phyloP scores from a whole-genome alignment of 805 yeast genomes.

The Schwanniomyces yamadae region DNA sequence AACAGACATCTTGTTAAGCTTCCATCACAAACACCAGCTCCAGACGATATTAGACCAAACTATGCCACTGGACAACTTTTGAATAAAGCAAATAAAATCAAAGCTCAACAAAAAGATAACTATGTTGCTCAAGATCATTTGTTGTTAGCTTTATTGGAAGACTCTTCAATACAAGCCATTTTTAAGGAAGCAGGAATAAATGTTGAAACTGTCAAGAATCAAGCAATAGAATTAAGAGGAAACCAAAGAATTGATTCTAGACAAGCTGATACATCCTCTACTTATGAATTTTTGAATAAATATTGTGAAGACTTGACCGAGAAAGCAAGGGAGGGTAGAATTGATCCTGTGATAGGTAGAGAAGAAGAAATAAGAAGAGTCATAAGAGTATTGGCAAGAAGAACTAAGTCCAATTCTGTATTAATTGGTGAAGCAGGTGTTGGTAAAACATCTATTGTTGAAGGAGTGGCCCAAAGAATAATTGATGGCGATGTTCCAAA shows the following conservation, averaged over 20 bases:
- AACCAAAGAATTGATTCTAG: conserved; percentile 89
- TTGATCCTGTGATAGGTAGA: conserved; percentile 98
- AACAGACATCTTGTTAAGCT: conserved; percentile 79
- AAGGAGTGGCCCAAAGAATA: conserved; percentile 97
- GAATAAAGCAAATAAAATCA: conserved; percentile 71
- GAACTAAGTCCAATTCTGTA: conserved; percentile 96
- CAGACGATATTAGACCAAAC: conserved; percentile 73
- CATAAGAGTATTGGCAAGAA: conserved; percentile 91
- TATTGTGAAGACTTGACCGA: conserved; percentile 94
- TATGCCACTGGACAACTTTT: conserved; percentile 75
- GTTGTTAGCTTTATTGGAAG: conserved; percentile 80
- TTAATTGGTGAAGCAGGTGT: conserved; percentile 99
- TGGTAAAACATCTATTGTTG: conserved; percentile 97
- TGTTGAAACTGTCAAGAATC: conserved; percentile 69
- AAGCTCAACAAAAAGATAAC: conserved; percentile 84
- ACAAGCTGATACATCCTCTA: conserved; percentile 85
- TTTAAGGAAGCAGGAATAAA: conserved; percentile 73
- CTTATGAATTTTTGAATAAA: conserved; percentile 79
- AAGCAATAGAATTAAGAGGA: conserved; percentile 81
- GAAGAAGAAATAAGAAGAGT: conserved; percentile 97
- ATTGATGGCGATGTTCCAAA: conserved; percentile 94
- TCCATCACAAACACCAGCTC: conserved; percentile 89
- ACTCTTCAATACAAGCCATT: conserved; percentile 62
- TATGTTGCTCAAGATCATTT: conserved; percentile 95
- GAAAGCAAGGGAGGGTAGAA: conserved; percentile 87